Conservation (phyloP, 768 basidiomycete genomes). For the Phylloporus sp. region DNA sequence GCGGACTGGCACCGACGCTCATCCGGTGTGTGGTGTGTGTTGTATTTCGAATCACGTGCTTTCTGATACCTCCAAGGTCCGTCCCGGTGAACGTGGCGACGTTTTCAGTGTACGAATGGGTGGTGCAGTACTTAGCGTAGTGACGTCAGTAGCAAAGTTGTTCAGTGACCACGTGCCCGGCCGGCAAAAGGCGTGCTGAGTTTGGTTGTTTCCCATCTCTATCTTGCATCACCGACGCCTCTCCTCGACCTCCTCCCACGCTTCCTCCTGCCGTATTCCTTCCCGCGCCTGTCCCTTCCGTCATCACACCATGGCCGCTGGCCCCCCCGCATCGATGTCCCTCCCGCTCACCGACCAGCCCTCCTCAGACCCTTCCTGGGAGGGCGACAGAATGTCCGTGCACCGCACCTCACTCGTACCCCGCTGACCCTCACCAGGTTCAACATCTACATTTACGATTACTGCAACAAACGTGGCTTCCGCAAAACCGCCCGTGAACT, state of each 20-base stretch:
- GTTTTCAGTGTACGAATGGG: conserved; percentile 67
- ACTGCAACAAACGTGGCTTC: conserved; percentile 78
- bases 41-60: neutral
- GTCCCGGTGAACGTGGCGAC: conserved; percentile 85
- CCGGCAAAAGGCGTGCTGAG: conserved; percentile 31
- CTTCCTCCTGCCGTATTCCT: neutral
- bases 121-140: conserved; percentile 38
- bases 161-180: neutral
- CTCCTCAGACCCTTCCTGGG: conserved; percentile 58
- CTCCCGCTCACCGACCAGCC: conserved; percentile 11
- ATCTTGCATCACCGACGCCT: neutral
- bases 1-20: conserved; percentile 76
- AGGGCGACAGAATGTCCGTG: conserved; percentile 82
- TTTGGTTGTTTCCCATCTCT: too few relatives aligned
- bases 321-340: conserved; percentile 26
- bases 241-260: neutral
- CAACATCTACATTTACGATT: conserved; percentile 87
- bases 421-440: conserved; percentile 50
- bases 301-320: conserved; percentile 21
- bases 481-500: conserved; percentile 69
- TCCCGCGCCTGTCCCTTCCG: too few relatives aligned
- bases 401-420: neutral
- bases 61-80: too few relatives aligned
- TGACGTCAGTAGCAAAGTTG: neutral
- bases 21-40: conserved; percentile 48